Conservation (phyloP, 163 green algal genomes). For the Chlorella variabilis region DNA sequence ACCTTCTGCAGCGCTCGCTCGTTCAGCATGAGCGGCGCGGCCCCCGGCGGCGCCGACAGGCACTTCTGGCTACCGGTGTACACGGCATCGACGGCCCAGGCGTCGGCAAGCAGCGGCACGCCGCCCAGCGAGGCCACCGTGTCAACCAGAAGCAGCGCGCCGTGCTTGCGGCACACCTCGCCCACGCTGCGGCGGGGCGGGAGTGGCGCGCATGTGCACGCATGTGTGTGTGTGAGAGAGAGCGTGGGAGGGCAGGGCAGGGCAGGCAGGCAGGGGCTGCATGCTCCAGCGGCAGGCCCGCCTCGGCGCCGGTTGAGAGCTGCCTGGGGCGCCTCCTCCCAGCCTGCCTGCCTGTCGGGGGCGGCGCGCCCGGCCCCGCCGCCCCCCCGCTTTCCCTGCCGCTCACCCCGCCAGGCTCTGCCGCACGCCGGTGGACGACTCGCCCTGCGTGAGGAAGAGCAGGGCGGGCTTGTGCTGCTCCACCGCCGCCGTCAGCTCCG, state of each 20-base stretch:
- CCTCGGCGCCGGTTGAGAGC: too few relatives aligned
- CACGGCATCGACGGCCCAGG: conserved; percentile 82
- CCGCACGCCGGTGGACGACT: conserved; percentile 88
- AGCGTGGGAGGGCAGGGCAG: too few relatives aligned
- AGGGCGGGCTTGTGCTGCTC: conserved; percentile 81
- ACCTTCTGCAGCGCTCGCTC: conserved; percentile 86
- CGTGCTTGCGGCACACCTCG: conserved; percentile 80
- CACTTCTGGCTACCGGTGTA: conserved; percentile 95
- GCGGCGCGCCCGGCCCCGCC: too few relatives aligned
- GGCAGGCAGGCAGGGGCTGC: too few relatives aligned
- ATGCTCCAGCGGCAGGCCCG: too few relatives aligned
- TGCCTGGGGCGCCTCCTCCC: too few relatives aligned
- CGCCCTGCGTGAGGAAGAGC: conserved; percentile 91
- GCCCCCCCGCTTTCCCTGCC: too few relatives aligned
- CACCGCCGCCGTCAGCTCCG: conserved; percentile 69
- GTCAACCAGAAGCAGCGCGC: conserved; percentile 92
- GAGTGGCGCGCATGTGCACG: neutral
- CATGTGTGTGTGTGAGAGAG: too few relatives aligned
- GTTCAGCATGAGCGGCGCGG: conserved; percentile 41
- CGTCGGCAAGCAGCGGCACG: conserved; percentile 89
- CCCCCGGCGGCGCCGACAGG: conserved; percentile 84
- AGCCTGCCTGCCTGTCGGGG: too few relatives aligned
- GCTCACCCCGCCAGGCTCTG: conserved; percentile 79
- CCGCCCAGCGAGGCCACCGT: conserved; percentile 94
- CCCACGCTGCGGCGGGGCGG: conserved; percentile 44